A percentile compares a stretch with the other conserved stretches of the same genome.
Evolutionary conservation across 1,139 yeast species (phyloP).

Genomic region (Spencermartinsiella ligniputridi): DNA sequence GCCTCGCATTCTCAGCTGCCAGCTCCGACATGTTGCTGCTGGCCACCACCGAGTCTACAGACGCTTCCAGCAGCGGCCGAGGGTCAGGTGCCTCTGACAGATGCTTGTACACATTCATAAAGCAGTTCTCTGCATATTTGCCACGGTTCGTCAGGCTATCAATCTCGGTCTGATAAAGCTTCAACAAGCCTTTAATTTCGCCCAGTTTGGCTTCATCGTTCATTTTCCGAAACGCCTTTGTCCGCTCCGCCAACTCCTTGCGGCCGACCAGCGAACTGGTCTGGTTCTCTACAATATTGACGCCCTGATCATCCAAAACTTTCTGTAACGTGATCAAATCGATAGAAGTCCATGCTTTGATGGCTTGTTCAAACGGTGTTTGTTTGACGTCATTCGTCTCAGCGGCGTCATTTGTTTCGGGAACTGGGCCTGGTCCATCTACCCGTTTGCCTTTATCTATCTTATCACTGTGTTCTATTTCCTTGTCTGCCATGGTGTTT

Average conservation of each 20-base stretch:
- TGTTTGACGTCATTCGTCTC: no score
- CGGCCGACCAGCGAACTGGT: constrained; percentile 61
- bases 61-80: constrained; percentile 66
- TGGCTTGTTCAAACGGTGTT: constrained; percentile 52
- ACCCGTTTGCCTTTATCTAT: no score
- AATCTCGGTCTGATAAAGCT: constrained; percentile 82
- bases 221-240: constrained; percentile 76
- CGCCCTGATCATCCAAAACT: constrained; percentile 68
- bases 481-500: no score
- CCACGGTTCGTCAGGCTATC: constrained; percentile 76
- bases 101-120: constrained; percentile 68
- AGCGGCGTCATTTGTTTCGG: no score
- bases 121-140: constrained; percentile 65
- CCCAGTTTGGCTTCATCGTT: constrained; percentile 59
- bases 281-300: constrained; percentile 68
- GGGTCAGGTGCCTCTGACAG: constrained; percentile 95
- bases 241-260: constrained; percentile 70
- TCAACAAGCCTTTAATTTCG: constrained; percentile 64
- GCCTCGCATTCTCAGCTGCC: constrained; percentile 48
- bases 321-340: constrained; percentile 66
- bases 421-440: no score
- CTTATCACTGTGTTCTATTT: no score
- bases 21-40: constrained; percentile 52
- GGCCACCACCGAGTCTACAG: constrained; percentile 62
- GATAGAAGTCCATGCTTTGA: constrained; percentile 72